Base-by-base conservation (phyloP, 257 asterid species). In the Solanum clarkiae region DNA sequence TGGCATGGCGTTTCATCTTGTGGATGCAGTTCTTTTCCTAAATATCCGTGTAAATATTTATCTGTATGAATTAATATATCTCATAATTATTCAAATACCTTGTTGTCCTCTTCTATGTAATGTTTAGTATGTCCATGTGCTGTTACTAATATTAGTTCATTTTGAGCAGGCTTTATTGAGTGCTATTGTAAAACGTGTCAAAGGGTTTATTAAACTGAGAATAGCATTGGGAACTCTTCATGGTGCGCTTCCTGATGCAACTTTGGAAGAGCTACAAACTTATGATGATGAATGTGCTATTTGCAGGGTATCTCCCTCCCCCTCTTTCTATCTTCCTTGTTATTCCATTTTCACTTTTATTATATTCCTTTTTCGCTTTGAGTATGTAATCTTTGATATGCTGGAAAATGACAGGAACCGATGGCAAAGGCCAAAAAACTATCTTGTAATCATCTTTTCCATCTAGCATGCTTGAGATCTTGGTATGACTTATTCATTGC, bases 381-480 rank as follows among this genome's bases (percentile, higher is more conserved):
- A 56, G 63, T 85, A 20, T 87, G 75, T 65, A 77, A 88, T 84
- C 82, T 79, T 29, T 75, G 82, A 75, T 16, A 53, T 79, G 49
- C 87, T 84, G 91, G 71, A 72, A 80, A 82, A 85, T 44, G 75
- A 80, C 93, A 95, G 99, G 99, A 95, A 90, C 98, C 98, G 44
- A 95, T 95, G 99, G 97, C 99, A 1, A 95, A 93, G 87, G 99
- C 99, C 16, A 95, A 95, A 96, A 94, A 90, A 91, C 93, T 95
- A 66, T 89, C 97, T 13, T 95, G 99, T 86, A 94, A 91, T 80
- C 99, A 95, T 91, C 95, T 95, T 81, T 95, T 93, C 93, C 99
- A 95, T 89, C 94, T 95, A 71, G 89, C 95, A 7, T 95, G 99
- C 93, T 92, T 95, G 98, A 91, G 99, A 88, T 95, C 99, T 89